phyloP scores from a whole-genome alignment of 345 rosid genomes.

The Balakata baccata region DNA sequence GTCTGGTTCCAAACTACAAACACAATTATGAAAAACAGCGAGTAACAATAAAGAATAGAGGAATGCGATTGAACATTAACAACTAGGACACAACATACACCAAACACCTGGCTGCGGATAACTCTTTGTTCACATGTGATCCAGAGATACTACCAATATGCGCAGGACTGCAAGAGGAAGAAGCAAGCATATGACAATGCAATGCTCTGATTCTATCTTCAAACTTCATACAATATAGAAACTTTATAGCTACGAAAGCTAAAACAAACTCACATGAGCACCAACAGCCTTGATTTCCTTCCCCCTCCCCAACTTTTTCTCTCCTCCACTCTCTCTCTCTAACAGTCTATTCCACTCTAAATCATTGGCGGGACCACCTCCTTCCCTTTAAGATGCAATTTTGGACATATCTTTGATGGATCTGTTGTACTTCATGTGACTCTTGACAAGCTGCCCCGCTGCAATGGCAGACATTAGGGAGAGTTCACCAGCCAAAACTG shows the following conservation, averaged over 20 bases:
- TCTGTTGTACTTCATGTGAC: slow-evolving; percentile 91
- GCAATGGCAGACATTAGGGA: slow-evolving; percentile 88
- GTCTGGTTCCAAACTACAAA: neutral
- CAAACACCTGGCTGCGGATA: neutral
- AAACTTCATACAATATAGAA: neutral
- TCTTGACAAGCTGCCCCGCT: slow-evolving; percentile 78
- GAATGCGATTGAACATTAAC: neutral
- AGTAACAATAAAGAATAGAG: neutral
- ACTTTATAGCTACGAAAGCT: slow-evolving; percentile 14
- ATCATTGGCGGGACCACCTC: slow-evolving; percentile 1
- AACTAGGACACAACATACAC: slow-evolving; percentile 1
- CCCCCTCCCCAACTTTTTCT: neutral
- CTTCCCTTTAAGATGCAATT: slow-evolving; percentile 24
- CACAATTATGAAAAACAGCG: neutral
- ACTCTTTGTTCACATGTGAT: neutral
- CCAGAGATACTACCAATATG: neutral
- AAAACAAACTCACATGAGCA: slow-evolving; percentile 11
- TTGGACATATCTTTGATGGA: slow-evolving; percentile 58
- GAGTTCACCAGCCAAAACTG: slow-evolving; percentile 78
- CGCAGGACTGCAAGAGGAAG: neutral
- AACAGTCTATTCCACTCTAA: neutral
- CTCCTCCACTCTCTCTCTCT: neutral
- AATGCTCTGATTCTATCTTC: neutral
- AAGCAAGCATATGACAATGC: neutral
- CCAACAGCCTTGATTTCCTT: neutral